Evolutionary conservation across 1,284 basidiomycete species (phyloP), one percentile per base, ranked within the genome.

Genomic region (Pholiota adiposa): DNA sequence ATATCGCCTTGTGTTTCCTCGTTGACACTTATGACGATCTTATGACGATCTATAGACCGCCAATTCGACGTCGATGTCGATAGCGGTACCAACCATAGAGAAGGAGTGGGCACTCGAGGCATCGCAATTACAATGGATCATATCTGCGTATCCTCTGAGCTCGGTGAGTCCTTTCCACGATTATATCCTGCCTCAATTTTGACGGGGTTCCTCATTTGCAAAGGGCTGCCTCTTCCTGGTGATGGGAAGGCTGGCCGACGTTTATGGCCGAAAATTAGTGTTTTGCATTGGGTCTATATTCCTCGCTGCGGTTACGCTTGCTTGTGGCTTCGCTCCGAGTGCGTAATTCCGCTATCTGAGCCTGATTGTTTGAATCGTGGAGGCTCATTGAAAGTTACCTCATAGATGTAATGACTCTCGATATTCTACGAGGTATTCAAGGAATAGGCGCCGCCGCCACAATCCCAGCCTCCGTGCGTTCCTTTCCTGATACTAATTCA

Each of bases 201-300:
- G 16, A 52, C 16, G 21, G 43, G 25, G 21, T 38, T 34, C 25
- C 36, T 48, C 7, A 52, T 66, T 16, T 68, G 56, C 53, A 8
- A 63, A 88, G 83, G 91, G 89, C 16, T 93, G 92, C 62, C 79
- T 92, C 41, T 77, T 93, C 9, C 74, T 94, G 1, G 77, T 92
- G 1, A 84, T 86, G 38, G 91, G 92, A 0, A 77, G 90, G 43
- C 70, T 92, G 3, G 89, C 90, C 4, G 91, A 93, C 72, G 74
- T 93, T 2, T 83, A 88, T 65, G 91, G 91, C 1, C 78, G 88
- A 33, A 91, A 89, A 69, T 77, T 77, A 56, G 76, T 80, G 0
- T 93, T 92, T 65, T 54, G 86, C 1, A 14, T 77, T 11, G 90
- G 91, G 0, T 79, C 82, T 36, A 6, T 74, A 2, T 77, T 76